phyloP scores from a whole-genome alignment of 768 basidiomycete genomes.

The Phylloporus arenicola region DNA sequence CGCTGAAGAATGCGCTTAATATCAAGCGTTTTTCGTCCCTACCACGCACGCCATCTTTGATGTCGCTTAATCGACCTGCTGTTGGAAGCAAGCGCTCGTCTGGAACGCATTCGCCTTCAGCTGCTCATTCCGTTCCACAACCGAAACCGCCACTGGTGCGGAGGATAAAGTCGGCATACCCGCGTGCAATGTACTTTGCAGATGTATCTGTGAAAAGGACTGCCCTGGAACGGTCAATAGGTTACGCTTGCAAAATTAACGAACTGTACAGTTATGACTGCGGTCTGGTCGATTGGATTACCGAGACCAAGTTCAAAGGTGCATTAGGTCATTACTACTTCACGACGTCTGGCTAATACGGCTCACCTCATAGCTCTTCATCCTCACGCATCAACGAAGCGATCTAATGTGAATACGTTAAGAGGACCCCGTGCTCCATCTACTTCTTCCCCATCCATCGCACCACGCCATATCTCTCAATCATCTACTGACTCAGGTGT shows the following conservation, averaged over 20 bases:
- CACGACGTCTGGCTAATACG: slow-evolving; percentile 1
- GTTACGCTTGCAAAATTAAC: slow-evolving; percentile 80
- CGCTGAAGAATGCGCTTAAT: slow-evolving; percentile 24
- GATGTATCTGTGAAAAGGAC: slow-evolving; percentile 56
- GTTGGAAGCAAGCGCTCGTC: slow-evolving; percentile 21
- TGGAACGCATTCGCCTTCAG: slow-evolving; percentile 22
- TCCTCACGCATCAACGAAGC: slow-evolving; percentile 23
- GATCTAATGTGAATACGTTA: slow-evolving; percentile 20
- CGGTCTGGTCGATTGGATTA: slow-evolving; percentile 74
- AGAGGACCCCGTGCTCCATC: slow-evolving; percentile 30
- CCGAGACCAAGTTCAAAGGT: slow-evolving; percentile 54
- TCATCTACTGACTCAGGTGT: slow-evolving; percentile 70
- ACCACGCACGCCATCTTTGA: slow-evolving; percentile 62
- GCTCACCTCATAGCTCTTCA: slow-evolving; percentile 15
- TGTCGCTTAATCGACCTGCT: slow-evolving; percentile 32
- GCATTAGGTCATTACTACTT: slow-evolving; percentile 1
- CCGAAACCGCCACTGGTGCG: slow-evolving; percentile 17
- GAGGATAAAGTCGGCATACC: slow-evolving; percentile 40
- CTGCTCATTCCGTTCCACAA: slow-evolving; percentile 30
- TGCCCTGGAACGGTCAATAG: slow-evolving; percentile 59
- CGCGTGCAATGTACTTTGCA: slow-evolving; percentile 64
- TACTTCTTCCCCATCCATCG: slow-evolving; percentile 41
- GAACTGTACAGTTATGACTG: slow-evolving; percentile 72
- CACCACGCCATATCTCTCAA: slow-evolving; percentile 63
- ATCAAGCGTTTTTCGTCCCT: slow-evolving; percentile 50